phyloP scores from a whole-genome alignment of 2,329 filamentous ascomycete genomes.

The Ophiostoma himal-ulmi region DNA sequence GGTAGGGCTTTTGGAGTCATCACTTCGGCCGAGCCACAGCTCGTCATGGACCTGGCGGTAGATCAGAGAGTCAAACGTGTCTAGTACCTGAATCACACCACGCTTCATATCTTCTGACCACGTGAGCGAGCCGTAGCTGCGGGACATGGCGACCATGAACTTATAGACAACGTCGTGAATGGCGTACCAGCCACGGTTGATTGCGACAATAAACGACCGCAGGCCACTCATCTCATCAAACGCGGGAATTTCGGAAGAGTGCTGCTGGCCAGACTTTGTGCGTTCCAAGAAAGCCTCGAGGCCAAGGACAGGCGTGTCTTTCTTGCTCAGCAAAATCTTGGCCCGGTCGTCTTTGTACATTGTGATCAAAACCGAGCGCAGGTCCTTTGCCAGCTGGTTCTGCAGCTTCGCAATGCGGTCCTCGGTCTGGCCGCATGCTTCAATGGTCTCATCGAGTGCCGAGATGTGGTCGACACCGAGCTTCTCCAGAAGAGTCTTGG shows the following conservation, averaged over 20 bases:
- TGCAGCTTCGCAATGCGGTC: slow-evolving; percentile 46
- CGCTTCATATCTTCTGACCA: slow-evolving; percentile 56
- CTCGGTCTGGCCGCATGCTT: slow-evolving; percentile 44
- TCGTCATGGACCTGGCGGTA: slow-evolving; percentile 35
- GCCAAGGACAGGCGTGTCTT: slow-evolving; percentile 47
- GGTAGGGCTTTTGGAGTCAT: not conserved
- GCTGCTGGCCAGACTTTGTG: slow-evolving; percentile 51
- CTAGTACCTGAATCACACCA: slow-evolving; percentile 52
- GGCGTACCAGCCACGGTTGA: slow-evolving; percentile 48
- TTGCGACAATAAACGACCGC: slow-evolving; percentile 43
- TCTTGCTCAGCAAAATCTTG: slow-evolving; percentile 48
- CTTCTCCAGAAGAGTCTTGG: slow-evolving; percentile 50
- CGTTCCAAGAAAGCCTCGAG: slow-evolving; percentile 60
- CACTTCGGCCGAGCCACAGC: slow-evolving; percentile 30
- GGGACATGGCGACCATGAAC: slow-evolving; percentile 48
- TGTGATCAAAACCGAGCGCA: slow-evolving; percentile 42
- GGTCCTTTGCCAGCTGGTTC: slow-evolving; percentile 43
- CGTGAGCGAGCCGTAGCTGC: slow-evolving; percentile 47
- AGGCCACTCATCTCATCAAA: slow-evolving; percentile 52
- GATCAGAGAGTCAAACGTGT: slow-evolving; percentile 47
- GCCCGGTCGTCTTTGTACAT: slow-evolving; percentile 51
- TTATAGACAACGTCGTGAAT: slow-evolving; percentile 54
- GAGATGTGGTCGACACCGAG: slow-evolving; percentile 35
- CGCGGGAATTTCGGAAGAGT: slow-evolving; percentile 40
- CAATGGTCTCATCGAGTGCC: slow-evolving; percentile 40